These are phyloP conservation scores for Nothophoma quercina DNA, from an alignment of 2,329 filamentous ascomycete genomes.

Conservation along the genomic window DNA sequence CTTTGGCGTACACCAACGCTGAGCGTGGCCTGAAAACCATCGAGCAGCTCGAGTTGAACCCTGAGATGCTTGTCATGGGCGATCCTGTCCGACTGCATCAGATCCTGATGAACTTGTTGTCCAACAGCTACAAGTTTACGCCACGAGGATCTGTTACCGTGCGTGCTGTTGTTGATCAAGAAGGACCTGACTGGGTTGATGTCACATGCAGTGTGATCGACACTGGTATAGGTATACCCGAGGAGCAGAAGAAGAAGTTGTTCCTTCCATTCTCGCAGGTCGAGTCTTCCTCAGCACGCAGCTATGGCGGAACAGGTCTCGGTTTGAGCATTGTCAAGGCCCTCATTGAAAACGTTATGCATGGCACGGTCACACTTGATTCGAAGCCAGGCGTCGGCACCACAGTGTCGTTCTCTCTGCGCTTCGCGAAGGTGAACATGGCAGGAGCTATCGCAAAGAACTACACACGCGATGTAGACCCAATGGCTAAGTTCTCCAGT, in stretches of 20 bases:
- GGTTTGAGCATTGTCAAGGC: slow-evolving; percentile 95
- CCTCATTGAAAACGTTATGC: slow-evolving; percentile 90
- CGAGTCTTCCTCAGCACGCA: slow-evolving; percentile 86
- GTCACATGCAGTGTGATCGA: slow-evolving; percentile 88
- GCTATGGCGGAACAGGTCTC: slow-evolving; percentile 90
- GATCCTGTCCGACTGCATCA: slow-evolving; percentile 61
- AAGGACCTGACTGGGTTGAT: slow-evolving; percentile 73
- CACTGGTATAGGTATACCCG: slow-evolving; percentile 89
- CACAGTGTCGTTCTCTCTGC: slow-evolving; percentile 79
- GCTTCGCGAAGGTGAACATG: slow-evolving; percentile 81
- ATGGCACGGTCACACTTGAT: slow-evolving; percentile 82
- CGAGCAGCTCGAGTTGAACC: slow-evolving; percentile 63
- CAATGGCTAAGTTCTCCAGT: slow-evolving; percentile 64
- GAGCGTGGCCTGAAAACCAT: slow-evolving; percentile 67
- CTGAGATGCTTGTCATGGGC: slow-evolving; percentile 61
- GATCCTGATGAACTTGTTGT: slow-evolving; percentile 78
- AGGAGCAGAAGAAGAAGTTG: slow-evolving; percentile 81
- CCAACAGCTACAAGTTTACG: slow-evolving; percentile 94
- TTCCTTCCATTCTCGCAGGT: slow-evolving; percentile 95
- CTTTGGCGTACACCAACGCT: slow-evolving; percentile 68
- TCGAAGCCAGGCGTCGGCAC: slow-evolving; percentile 76
- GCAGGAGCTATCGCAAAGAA: slow-evolving; percentile 59
- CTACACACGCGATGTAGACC: slow-evolving; percentile 56
- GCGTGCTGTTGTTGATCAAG: slow-evolving; percentile 73
- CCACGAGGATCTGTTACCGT: slow-evolving; percentile 87